Conservation (phyloP, 2,329 filamentous ascomycete species). For the Cercospora canescens region DNA sequence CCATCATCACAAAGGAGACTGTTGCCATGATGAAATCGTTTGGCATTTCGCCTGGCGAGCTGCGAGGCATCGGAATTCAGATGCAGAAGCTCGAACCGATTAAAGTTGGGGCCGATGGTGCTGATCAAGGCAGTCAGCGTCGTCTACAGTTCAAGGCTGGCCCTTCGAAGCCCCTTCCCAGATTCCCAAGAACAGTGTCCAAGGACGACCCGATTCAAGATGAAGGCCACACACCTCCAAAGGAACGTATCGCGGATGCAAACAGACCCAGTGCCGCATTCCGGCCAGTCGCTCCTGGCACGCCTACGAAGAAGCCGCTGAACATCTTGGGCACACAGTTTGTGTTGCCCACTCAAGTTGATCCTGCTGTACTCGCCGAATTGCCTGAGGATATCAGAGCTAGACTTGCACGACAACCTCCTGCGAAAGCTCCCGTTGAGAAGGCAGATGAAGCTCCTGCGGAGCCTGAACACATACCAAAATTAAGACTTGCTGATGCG, state of each 20-base stretch:
- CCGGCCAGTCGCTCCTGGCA: slow-evolving; percentile 40
- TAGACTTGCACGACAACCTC: slow-evolving; percentile 64
- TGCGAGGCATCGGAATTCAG: slow-evolving; percentile 89
- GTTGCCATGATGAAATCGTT: slow-evolving; percentile 80
- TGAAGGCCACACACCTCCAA: slow-evolving; percentile 42
- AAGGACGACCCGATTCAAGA: slow-evolving; percentile 48
- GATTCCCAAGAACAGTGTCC: slow-evolving; percentile 1
- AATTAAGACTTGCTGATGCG: slow-evolving; percentile 14
- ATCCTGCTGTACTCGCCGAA: slow-evolving; percentile 78
- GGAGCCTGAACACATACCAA: neutral
- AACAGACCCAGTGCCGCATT: slow-evolving; percentile 38
- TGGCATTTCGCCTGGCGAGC: slow-evolving; percentile 82
- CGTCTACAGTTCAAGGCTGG: slow-evolving; percentile 70
- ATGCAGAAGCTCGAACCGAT: slow-evolving; percentile 88
- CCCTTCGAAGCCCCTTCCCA: slow-evolving; percentile 37
- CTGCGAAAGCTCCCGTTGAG: neutral
- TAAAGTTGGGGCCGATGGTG: slow-evolving; percentile 57
- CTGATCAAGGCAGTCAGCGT: slow-evolving; percentile 72
- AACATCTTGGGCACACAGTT: slow-evolving; percentile 90
- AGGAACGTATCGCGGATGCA: slow-evolving; percentile 29
- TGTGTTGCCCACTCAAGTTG: slow-evolving; percentile 79
- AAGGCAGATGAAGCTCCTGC: neutral
- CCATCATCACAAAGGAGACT: slow-evolving; percentile 75
- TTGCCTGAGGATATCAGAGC: slow-evolving; percentile 80
- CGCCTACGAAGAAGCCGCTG: slow-evolving; percentile 62